These are phyloP conservation scores for Beauveria medogensis DNA, from an alignment of 2,329 filamentous ascomycete genomes.

Conservation along the genomic window DNA sequence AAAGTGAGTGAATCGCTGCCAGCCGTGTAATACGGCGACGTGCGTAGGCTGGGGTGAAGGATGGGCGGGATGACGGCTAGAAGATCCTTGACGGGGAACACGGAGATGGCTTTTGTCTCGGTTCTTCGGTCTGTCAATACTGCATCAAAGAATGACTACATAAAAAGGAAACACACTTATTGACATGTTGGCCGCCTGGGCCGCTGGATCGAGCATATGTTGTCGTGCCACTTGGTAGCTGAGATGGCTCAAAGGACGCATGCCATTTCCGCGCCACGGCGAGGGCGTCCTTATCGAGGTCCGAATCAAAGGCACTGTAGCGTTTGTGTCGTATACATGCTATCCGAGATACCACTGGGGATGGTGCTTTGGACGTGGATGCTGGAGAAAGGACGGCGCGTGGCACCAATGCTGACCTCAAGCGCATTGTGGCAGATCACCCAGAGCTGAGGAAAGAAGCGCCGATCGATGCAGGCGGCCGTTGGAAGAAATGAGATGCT, in stretches of 20 bases:
- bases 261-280: conserved; percentile 45
- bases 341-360: not conserved
- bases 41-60: conserved; percentile 37
- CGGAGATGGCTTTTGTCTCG: conserved; percentile 50
- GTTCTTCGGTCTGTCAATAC: conserved; percentile 43
- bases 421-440: not conserved
- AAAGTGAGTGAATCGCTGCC: conserved; percentile 45
- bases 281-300: conserved; percentile 42
- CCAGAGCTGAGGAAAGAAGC: not conserved
- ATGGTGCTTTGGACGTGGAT: not conserved
- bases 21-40: conserved; percentile 46
- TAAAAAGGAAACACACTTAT: conserved; percentile 38
- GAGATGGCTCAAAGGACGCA: conserved; percentile 32
- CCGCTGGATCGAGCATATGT: conserved; percentile 51
- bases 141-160: not conserved
- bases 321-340: conserved; percentile 20
- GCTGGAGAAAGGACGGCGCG: not conserved
- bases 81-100: conserved; percentile 42
- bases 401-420: not conserved
- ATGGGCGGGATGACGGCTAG: conserved; percentile 36
- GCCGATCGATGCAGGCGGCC: not conserved
- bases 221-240: conserved; percentile 43
- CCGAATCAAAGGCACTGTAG: conserved; percentile 41
- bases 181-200: conserved; percentile 54
- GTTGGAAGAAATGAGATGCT: not conserved